Evolutionary conservation across 805 yeast genomes (phyloP).

Genomic region (Citeromyces nyonsensis): DNA sequence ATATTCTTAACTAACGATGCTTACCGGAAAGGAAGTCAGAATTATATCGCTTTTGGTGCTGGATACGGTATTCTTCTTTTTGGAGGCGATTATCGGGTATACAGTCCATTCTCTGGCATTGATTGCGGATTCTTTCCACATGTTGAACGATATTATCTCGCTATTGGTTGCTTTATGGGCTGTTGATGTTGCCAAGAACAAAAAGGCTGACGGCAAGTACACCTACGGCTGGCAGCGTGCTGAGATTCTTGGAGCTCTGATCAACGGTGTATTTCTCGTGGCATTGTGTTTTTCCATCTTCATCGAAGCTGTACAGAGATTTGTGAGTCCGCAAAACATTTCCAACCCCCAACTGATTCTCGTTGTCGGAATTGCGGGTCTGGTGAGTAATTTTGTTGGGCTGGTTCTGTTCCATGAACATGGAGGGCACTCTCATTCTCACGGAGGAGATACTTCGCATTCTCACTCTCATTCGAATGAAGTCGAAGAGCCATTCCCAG

Average conservation of each 20-base stretch:
- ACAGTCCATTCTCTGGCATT: slow-evolving; percentile 88
- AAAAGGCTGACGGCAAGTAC: slow-evolving; percentile 73
- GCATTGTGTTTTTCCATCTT: slow-evolving; percentile 88
- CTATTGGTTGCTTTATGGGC: slow-evolving; percentile 92
- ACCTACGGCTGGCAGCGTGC: slow-evolving; percentile 98
- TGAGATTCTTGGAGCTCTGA: slow-evolving; percentile 86
- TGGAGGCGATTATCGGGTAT: slow-evolving; percentile 79
- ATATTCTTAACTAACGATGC: not conserved
- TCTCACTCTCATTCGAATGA: slow-evolving; percentile 16
- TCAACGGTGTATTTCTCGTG: slow-evolving; percentile 83
- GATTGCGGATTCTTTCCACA: slow-evolving; percentile 93
- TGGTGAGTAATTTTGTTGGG: slow-evolving; percentile 72
- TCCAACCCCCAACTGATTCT: slow-evolving; percentile 73
- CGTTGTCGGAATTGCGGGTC: slow-evolving; percentile 72
- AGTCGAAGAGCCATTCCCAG: no score
- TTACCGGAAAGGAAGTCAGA: slow-evolving; percentile 40
- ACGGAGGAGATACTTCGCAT: slow-evolving; percentile 13
- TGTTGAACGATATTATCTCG: slow-evolving; percentile 90
- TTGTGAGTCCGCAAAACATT: slow-evolving; percentile 66
- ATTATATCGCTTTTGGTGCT: slow-evolving; percentile 56
- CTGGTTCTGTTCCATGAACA: slow-evolving; percentile 81
- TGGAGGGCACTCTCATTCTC: slow-evolving; percentile 40
- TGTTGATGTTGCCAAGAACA: slow-evolving; percentile 71
- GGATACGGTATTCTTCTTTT: slow-evolving; percentile 70
- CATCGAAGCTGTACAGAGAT: slow-evolving; percentile 85